phyloP scores from a whole-genome alignment of 202 grass and related monocot species.

The Dendrocalamus latiflorus region DNA sequence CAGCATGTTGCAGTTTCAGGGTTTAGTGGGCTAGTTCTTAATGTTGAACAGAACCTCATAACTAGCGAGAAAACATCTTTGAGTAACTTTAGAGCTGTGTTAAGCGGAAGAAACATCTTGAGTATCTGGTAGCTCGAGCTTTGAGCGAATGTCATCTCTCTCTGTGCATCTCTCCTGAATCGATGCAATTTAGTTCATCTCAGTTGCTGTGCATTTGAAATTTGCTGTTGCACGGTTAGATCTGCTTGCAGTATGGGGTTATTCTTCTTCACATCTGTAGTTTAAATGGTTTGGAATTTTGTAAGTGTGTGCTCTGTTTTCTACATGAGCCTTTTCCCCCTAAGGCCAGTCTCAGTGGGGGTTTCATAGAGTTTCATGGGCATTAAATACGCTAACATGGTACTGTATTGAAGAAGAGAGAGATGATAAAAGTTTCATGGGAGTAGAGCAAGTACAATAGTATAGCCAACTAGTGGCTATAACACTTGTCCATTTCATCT shows the following conservation, averaged over 20 bases:
- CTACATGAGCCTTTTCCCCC: not conserved
- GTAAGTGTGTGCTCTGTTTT: no score
- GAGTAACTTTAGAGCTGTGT: not conserved
- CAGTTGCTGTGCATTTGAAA: not conserved
- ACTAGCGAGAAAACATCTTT: not conserved
- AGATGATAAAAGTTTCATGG: no score
- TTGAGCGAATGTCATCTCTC: not conserved
- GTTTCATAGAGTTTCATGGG: no score
- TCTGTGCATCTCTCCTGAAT: not conserved
- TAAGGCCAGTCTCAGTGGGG: no score
- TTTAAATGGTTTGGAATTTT: no score
- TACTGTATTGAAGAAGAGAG: no score
- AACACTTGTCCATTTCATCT: no score
- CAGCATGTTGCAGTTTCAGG: not conserved
- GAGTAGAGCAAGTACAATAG: no score
- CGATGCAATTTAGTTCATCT: not conserved
- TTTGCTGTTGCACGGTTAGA: not conserved
- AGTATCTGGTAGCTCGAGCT: not conserved
- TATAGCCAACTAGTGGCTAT: no score
- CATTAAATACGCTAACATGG: no score
- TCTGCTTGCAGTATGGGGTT: not conserved
- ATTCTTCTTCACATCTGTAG: not conserved
- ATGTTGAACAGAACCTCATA: not conserved
- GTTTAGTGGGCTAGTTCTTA: constrained; percentile 2
- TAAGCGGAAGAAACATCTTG: not conserved